phyloP scores from a whole-genome alignment of 306 rosid species.

The Casuarina equisetifolia region DNA sequence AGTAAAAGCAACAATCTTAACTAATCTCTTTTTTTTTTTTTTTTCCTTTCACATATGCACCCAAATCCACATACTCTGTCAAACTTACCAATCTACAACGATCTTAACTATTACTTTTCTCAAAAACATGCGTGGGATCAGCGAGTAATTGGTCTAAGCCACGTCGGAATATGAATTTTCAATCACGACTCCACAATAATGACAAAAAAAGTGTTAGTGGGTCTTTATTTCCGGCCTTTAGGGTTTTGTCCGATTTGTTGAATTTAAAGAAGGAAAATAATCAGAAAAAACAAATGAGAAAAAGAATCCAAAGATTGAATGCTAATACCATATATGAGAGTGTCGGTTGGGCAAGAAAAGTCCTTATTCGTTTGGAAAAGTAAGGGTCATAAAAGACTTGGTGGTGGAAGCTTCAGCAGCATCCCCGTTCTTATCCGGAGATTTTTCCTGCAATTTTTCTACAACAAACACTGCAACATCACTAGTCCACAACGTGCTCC shows the following conservation, averaged over 20 bases:
- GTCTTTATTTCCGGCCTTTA: neutral
- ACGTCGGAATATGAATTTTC: neutral
- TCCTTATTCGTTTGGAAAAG: slow-evolving; percentile 14
- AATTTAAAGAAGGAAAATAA: neutral
- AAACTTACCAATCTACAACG: too few species aligned
- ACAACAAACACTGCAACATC: neutral
- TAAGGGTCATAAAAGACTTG: neutral
- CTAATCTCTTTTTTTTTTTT: too few species aligned
- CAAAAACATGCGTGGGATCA: too few species aligned
- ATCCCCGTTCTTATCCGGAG: neutral
- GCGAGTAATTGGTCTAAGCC: too few species aligned
- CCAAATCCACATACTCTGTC: too few species aligned
- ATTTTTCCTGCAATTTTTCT: neutral
- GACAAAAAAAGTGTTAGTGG: neutral
- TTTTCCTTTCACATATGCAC: too few species aligned
- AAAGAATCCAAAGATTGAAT: slow-evolving; percentile 16
- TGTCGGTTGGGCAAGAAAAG: slow-evolving; percentile 9
- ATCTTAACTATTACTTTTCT: too few species aligned
- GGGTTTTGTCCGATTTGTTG: neutral
- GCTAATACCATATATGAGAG: neutral
- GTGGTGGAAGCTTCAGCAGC: slow-evolving; percentile 7
- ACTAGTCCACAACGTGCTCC: neutral
- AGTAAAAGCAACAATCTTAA: too few species aligned
- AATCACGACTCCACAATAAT: neutral
- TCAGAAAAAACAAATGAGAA: neutral